phyloP scores from a whole-genome alignment of 164 flowering plant genomes.

The Piper betle region DNA sequence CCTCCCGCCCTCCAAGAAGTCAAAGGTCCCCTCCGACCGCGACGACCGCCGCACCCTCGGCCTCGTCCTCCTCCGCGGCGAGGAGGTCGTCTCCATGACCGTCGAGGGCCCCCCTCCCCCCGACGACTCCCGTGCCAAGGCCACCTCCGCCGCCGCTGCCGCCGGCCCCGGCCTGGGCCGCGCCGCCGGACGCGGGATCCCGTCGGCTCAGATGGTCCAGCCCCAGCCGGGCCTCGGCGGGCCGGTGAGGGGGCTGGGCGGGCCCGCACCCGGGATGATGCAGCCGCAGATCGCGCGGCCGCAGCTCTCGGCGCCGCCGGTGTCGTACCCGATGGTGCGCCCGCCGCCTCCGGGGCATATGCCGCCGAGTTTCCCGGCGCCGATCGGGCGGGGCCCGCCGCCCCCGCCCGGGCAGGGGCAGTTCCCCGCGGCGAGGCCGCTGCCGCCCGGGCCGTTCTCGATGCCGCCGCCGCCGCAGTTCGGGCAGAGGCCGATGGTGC shows the following conservation, averaged over 20 bases:
- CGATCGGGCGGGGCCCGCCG: conserved; percentile 36
- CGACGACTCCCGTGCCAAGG: conserved; percentile 78
- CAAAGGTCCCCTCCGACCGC: conserved; percentile 48
- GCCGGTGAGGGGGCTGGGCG: conserved; percentile 86
- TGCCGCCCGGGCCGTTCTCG: conserved; percentile 28
- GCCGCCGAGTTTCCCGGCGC: conserved; percentile 28
- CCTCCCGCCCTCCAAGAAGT: conserved; percentile 74
- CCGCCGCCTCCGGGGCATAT: conserved; percentile 74
- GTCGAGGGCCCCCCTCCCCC: conserved; percentile 99
- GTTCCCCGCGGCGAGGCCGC: conserved; percentile 24
- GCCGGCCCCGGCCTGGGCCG: conserved; percentile 86
- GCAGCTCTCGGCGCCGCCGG: conserved; percentile 59
- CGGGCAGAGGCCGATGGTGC: conserved; percentile 23
- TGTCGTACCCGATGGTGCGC: conserved; percentile 47
- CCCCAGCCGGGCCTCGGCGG: conserved; percentile 95
- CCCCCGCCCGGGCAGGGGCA: conserved; percentile 36
- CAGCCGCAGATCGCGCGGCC: conserved; percentile 90
- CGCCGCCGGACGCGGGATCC: conserved; percentile 79
- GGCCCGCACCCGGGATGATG: conserved; percentile 98
- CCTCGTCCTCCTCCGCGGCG: conserved; percentile 85
- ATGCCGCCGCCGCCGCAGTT: conserved; percentile 21
- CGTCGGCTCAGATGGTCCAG: conserved; percentile 60
- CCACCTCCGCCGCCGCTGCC: conserved; percentile 44
- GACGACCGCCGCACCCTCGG: conserved; percentile 93
- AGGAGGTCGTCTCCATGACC: conserved; percentile 97